Base-by-base conservation (phyloP, 352 stramenopile species). In the Pythium myriotylum region DNA sequence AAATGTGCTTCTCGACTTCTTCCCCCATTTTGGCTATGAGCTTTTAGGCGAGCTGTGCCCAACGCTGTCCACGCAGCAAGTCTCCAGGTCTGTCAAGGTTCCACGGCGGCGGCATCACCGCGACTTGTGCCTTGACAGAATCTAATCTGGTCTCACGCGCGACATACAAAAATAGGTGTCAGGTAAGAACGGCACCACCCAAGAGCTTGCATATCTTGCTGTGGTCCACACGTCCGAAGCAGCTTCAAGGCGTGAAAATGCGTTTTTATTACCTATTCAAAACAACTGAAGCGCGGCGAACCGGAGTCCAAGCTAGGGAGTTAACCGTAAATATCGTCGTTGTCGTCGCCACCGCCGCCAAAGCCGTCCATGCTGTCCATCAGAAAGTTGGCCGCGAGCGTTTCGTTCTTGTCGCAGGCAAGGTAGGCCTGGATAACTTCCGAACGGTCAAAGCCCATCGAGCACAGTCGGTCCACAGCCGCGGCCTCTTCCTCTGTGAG, bases 381-480 rank as follows among this genome's bases (percentile, higher is more conserved):
- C 60, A 99, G 83, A 54, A 99, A 97, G 80, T 99, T 99, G 23
- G 97, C 97, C 16, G 97, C 97, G 67, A 99, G 83, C 47, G 94
- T 96, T 77, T 99, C 95, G 77, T 99, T 99, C 87, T 99, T 99
- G 86, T 99, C 97, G 70, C 97, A 99, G 35, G 96, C 96, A 64
- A 99, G 78, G 86, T 99, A 99, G 48, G 97, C 97, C 79, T 99
- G 96, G 57, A 97, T 91, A 19, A 93, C 96, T 67, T 98, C 92
- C 27, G 93, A 78, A 66, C 86, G 89, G 48, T 94, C 81, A 64
- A 97, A 97, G 19, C 91, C 89, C 71, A 97, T 88, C 37, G 91
- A 85, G 46, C 76, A 89, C 8, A 97, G 72, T 19, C 79, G 76
- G 54, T 92, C 78, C 32, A 94, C 84, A 3, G 84, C 84, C 2